These are phyloP conservation scores for Scheffersomyces cryptocercus DNA, from an alignment of 1,139 yeast species.

Conservation along the genomic window DNA sequence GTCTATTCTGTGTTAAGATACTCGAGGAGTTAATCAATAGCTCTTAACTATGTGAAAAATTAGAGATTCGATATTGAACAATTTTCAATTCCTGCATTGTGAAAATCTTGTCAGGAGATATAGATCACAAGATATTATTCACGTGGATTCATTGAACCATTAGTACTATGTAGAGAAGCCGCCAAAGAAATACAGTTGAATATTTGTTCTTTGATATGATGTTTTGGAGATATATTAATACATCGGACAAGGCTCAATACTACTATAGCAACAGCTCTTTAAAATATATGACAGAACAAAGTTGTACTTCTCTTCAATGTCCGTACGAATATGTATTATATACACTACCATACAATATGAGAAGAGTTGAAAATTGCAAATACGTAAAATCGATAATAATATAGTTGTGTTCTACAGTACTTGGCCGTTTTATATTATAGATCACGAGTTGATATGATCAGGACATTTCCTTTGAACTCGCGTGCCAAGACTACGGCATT, in stretches of 20 bases:
- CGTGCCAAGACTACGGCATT: constrained; percentile 56
- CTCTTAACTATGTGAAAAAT: too few species aligned
- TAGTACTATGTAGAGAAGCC: not conserved
- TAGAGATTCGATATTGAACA: too few species aligned
- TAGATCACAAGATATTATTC: not conserved
- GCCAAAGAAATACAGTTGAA: too few species aligned
- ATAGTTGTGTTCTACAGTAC: too few species aligned
- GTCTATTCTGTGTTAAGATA: too few species aligned
- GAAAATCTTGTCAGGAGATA: not conserved
- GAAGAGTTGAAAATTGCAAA: not conserved
- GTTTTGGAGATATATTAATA: too few species aligned
- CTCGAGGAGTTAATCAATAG: too few species aligned
- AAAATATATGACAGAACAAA: not conserved
- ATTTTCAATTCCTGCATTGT: not conserved
- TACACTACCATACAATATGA: not conserved
- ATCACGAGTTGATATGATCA: constrained; percentile 18
- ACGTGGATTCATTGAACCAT: not conserved
- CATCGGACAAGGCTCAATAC: too few species aligned
- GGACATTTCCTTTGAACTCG: constrained; percentile 45
- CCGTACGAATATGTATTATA: not conserved
- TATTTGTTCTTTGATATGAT: too few species aligned
- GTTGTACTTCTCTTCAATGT: not conserved
- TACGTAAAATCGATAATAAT: not conserved
- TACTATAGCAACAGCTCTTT: too few species aligned
- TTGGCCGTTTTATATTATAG: too few species aligned